These are phyloP conservation scores for Thermoascus crustaceus DNA, from an alignment of 2,329 filamentous ascomycete genomes.

Conservation along the genomic window DNA sequence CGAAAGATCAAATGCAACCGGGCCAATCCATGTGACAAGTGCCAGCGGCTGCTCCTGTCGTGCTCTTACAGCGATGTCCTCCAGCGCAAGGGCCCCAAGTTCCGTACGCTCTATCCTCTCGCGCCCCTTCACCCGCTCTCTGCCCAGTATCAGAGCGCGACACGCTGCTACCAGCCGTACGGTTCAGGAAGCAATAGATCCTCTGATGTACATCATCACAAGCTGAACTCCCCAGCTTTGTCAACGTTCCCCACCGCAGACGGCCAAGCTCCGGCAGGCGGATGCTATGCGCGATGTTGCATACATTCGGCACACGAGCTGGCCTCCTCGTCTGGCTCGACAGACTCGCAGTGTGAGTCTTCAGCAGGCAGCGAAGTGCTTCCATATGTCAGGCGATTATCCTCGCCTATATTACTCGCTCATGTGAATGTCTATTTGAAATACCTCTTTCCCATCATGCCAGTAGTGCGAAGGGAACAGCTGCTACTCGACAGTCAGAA, in stretches of 20 bases:
- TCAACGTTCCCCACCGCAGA: no score
- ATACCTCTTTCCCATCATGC: conserved; percentile 38
- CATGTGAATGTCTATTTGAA: conserved; percentile 36
- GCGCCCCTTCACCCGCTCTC: conserved; percentile 27
- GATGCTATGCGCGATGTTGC: no score
- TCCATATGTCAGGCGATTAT: conserved; percentile 19
- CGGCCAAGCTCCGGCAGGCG: no score
- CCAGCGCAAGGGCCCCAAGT: conserved; percentile 33
- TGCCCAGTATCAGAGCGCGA: conserved; percentile 10
- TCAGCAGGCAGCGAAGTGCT: conserved; percentile 11
- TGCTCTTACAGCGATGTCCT: conserved; percentile 34
- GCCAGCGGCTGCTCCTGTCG: conserved; percentile 27
- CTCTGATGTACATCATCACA: no score
- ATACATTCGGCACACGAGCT: conserved; percentile 19
- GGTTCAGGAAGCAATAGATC: no score
- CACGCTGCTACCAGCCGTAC: conserved; percentile 9
- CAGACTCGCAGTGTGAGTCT: conserved; percentile 22
- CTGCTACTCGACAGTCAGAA: conserved; percentile 36
- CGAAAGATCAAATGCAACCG: conserved; percentile 38
- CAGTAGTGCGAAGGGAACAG: conserved; percentile 29
- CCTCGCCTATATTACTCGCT: conserved; percentile 26
- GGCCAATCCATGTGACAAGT: conserved; percentile 34
- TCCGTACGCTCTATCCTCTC: conserved; percentile 30
- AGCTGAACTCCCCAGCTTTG: no score
- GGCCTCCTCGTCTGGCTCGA: conserved; percentile 28